phyloP scores from a whole-genome alignment of 129 eudicot genomes.

The Tagetes patula region DNA sequence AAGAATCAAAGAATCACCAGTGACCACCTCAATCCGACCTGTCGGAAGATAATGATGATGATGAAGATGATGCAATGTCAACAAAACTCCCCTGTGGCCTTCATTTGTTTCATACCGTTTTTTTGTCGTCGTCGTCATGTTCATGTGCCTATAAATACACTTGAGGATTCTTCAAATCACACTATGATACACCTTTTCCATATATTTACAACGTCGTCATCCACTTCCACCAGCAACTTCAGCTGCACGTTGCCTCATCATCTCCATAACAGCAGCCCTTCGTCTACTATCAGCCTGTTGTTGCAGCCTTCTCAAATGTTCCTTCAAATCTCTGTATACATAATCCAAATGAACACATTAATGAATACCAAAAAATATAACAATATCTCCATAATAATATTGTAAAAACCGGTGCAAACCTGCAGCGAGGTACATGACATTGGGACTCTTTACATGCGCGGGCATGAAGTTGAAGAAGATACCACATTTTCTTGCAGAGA shows the following conservation, averaged over 20 bases:
- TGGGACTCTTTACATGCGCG: conserved; percentile 87
- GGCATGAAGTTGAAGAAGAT: conserved; percentile 91
- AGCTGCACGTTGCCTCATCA: conserved; percentile 97
- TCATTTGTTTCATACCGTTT: neutral
- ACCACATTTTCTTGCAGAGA: conserved; percentile 91
- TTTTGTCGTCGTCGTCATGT: conserved; percentile 11
- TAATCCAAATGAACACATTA: neutral
- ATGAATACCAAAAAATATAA: neutral
- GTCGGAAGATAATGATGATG: neutral
- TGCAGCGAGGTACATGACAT: conserved; percentile 90
- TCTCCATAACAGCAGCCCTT: conserved; percentile 91
- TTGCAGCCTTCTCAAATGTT: conserved; percentile 70
- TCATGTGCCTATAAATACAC: conserved; percentile 15
- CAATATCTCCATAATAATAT: neutral
- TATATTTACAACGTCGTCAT: conserved; percentile 33
- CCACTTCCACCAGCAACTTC: conserved; percentile 63
- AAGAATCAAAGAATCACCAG: conserved; percentile 7
- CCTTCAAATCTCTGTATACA: conserved; percentile 67
- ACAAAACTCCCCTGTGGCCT: neutral
- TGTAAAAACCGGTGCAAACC: conserved; percentile 36
- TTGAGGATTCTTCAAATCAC: conserved; percentile 6
- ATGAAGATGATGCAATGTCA: neutral
- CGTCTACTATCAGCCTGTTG: conserved; percentile 83
- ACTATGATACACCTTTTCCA: conserved; percentile 3
- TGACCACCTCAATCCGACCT: neutral